Evolutionary conservation across 139 green algal species (phyloP), one percentile per base, ranked within the genome.

Genomic region (Chlamydomonas schloesseri): DNA sequence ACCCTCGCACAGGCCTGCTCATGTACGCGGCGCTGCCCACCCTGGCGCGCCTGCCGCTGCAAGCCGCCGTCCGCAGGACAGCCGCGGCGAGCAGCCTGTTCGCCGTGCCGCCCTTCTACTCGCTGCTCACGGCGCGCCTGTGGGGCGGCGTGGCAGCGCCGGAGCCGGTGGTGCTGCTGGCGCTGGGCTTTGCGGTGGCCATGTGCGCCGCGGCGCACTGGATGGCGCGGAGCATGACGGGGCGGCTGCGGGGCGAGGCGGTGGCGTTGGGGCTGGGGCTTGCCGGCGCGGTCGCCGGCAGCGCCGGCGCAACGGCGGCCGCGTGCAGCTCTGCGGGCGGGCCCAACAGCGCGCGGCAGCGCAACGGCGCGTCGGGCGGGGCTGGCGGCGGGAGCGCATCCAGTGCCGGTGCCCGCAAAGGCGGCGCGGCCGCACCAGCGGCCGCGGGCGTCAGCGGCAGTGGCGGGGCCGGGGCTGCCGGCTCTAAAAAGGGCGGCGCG

Each of bases 141-240:
- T 67, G 42, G 42, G 42, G 42, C 46, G 10, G 31, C 11, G 57
- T 46, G 13, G 55, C 28, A 8, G 60, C 28, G 20, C 64, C 78
- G 29, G 78, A 84, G 47, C 46, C 78, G 4, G 64, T 84, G 1
- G 78, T 74, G 0, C 62, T 84, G 4, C 36, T 62, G 46, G 78
- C 78, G 17, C 46, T 84, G 24, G 14, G 50, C 15, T 74, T 75
- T 26, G 78, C 23, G 11, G 64, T n/a, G 0, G 37, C 34, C 20
- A 84, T 84, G 78, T 75, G 64, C 23, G 18, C 21, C 10, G 42
- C 46, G 5, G 33, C 78, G 24, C 5, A 36, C n/a, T 42, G 28
- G 15, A 26, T 84, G 78, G n/a, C 64, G 64, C 29, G 64, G 29
- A 17, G 9, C 28, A 50, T 84, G 18, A 11, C 34, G 23, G 60